phyloP scores from a whole-genome alignment of 176 grass and related monocot species.

The Carex pumila region DNA sequence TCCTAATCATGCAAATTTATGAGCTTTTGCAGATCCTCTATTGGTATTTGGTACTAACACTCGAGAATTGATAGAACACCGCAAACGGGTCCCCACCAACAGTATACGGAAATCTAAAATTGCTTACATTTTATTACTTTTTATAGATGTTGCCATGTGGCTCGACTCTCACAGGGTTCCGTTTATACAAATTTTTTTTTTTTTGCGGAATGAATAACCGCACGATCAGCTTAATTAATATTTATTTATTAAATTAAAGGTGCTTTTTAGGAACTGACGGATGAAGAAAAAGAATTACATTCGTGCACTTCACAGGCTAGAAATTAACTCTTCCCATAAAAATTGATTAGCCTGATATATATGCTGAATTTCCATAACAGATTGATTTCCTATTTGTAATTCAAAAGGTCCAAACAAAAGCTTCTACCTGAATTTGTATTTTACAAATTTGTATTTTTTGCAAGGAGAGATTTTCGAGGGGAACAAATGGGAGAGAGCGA shows the following conservation, averaged over 20 bases:
- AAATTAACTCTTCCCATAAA: background rate
- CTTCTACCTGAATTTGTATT: no score
- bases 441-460: no score
- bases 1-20: constrained; percentile 25
- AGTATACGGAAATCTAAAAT: background rate
- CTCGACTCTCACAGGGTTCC: background rate
- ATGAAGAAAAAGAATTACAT: background rate
- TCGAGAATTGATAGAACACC: background rate
- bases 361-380: no score
- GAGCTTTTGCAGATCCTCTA: background rate
- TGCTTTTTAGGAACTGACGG: background rate
- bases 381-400: no score
- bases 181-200: background rate
- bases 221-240: background rate
- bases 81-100: background rate
- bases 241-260: background rate
- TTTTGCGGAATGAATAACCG: background rate
- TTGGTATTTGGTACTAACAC: background rate
- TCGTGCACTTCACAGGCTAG: background rate
- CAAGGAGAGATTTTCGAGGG: no score
- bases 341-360: no score
- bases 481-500: no score
- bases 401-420: no score
- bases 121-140: background rate
- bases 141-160: background rate